Evolutionary conservation across 495 filamentous ascomycete genomes (phyloP), one percentile per base, ranked within the genome.

Genomic region (Viridothelium virens): DNA sequence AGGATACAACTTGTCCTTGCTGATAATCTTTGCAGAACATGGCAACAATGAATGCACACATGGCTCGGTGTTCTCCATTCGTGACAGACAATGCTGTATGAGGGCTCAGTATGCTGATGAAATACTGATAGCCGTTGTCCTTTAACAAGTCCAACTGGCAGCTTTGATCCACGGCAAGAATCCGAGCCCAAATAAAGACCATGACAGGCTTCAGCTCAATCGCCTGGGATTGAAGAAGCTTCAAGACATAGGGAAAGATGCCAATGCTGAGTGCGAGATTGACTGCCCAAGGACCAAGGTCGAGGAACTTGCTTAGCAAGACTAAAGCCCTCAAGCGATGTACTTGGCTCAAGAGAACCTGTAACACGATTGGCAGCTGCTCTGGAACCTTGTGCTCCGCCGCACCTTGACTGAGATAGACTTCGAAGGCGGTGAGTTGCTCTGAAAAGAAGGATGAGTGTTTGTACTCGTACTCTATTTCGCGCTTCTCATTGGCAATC

Each of bases 101-200:
- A 1, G 92, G 91, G 69, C 90, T 91, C 50, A 99, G 82, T 56
- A 97, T 96, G 41, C 84, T 85, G 47, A 94, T 89, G 75, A 99
- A 99, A 74, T 99, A 99, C 66, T 90, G 89, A 71, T 96, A 97
- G 2, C 94, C 93, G 70, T 91, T 96, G 73, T 99, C 94, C 56
- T 68, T 71, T 65, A 99, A 82, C 2, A 99, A 79, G 74, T 97
- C 94, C 47, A 85, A 84, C 74, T 99, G 94, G 72, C 94, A 96
- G 10, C 89, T 89, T 66, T 92, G 85, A 70, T 97, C 94, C 25
- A 99, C 95, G 47, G 94, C 94, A 69, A 99, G 86, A 46, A 99
- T 92, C 62, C 94, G 85, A 11, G 95, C 91, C 94, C 94, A 99
- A 67, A 99, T 99, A 77, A 97, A 99, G 25, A 99, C 92, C 93